Evolutionary conservation across 2,329 filamentous ascomycete genomes (phyloP), one percentile per base, ranked within the genome.

Genomic region (Fusarium tuaranense): DNA sequence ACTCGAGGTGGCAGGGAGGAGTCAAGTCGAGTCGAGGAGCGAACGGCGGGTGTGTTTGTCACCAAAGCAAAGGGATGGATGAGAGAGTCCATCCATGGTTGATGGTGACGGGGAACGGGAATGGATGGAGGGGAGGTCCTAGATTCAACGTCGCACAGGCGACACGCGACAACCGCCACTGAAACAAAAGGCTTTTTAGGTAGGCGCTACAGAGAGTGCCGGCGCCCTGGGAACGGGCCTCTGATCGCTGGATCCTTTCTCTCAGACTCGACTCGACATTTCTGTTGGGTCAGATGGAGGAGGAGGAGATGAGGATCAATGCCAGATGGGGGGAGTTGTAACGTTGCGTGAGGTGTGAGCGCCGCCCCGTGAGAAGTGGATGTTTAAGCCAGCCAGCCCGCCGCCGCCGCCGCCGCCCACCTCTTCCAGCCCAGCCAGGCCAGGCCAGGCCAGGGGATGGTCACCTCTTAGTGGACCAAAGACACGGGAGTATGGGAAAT

Each of bases 131-230:
- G 48, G 25, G 10, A 18, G 25, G 48, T n/a, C 44, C 64, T 58
- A 58, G 58, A 77, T 62, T 65, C 75, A 78, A 77, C 75, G 75
- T 77, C 75, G 73, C 75, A 78, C 73, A 74, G 68, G 59, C 61
- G 75, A 73, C 67, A 68, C 72, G 74, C 66, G 72, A 72, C 72
- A 73, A 68, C 72, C 69, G 72, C 72, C 72, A 76, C 72, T 59
- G 44, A 51, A 48, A 64, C 25, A 30, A 53, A 44, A 67, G 55
- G 46, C 41, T 20, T 63, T 44, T 65, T 34, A 36, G 46, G 53
- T 65, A 67, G 64, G 67, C 65, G 63, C 67, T 65, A 66, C 65
- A 68, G 69, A 59, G 64, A 64, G 64, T 51, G 55, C 55, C 58
- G 63, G 59, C 63, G 68, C 39, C 53, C n/a, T 60, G 63, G 30